phyloP scores from a whole-genome alignment of 2,329 filamentous ascomycete genomes.

The Zymoseptoria crescenta region DNA sequence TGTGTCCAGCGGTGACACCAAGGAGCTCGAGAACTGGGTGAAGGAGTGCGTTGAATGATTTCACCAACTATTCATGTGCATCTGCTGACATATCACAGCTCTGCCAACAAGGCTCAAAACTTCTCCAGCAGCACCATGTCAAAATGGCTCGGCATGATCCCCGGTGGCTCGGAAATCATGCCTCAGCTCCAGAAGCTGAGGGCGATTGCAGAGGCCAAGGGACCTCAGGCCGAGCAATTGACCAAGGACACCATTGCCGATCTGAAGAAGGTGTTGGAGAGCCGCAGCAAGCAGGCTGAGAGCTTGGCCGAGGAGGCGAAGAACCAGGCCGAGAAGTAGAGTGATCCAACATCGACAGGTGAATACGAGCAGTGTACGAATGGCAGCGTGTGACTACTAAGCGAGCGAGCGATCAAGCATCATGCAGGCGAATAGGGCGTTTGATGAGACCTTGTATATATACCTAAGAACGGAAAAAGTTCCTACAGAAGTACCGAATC shows the following conservation, averaged over 20 bases:
- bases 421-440: neutral
- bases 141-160: conserved; percentile 61
- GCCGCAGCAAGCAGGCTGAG: conserved; percentile 49
- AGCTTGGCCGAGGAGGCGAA: conserved; percentile 51
- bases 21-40: conserved; percentile 54
- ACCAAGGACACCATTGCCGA: conserved; percentile 62
- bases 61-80: neutral
- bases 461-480: neutral
- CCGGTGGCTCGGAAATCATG: conserved; percentile 56
- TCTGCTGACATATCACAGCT: conserved; percentile 18
- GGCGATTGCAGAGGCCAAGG: conserved; percentile 59
- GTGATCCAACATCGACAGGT: neutral
- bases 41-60: conserved; percentile 33
- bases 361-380: neutral
- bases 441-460: neutral
- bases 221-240: conserved; percentile 61
- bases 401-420: neutral
- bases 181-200: conserved; percentile 58
- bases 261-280: conserved; percentile 56
- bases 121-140: conserved; percentile 33
- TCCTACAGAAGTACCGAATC: neutral
- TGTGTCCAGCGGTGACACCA: conserved; percentile 52
- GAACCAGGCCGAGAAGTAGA: conserved; percentile 27
- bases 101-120: conserved; percentile 53
- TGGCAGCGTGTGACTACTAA: neutral